phyloP scores from a whole-genome alignment of 2,329 filamentous ascomycete species.

The Fusarium pilosicola region DNA sequence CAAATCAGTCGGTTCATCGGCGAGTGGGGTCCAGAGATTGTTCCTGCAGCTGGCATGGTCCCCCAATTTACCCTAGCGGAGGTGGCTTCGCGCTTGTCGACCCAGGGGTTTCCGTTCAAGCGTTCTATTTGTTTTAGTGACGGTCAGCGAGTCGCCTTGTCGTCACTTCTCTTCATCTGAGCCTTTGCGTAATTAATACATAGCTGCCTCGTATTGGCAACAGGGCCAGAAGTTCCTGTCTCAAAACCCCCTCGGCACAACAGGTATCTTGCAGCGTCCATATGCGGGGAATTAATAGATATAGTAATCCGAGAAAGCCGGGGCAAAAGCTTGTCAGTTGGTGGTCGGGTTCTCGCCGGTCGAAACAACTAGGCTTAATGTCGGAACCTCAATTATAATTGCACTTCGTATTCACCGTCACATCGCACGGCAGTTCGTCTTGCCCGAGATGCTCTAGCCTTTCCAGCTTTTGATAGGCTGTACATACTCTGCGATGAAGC shows the following conservation, averaged over 20 bases:
- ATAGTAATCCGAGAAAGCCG: conserved; percentile 15
- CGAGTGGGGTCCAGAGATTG: conserved; percentile 45
- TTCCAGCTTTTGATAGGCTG: not conserved
- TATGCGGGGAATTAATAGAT: conserved; percentile 27
- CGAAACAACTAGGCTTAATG: conserved; percentile 27
- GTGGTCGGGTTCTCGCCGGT: conserved; percentile 18
- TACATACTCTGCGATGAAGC: not conserved
- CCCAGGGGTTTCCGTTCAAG: conserved; percentile 9
- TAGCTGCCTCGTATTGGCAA: not conserved
- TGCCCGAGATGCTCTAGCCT: conserved; percentile 8
- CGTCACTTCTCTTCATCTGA: conserved; percentile 11
- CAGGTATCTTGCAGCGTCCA: not conserved
- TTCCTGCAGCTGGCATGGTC: conserved; percentile 46
- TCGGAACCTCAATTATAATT: conserved; percentile 25
- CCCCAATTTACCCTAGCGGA: conserved; percentile 39
- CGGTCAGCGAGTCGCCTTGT: not conserved
- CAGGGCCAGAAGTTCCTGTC: not conserved
- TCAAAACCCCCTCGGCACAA: not conserved
- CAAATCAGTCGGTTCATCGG: conserved; percentile 40
- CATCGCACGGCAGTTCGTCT: conserved; percentile 6
- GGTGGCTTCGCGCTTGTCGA: conserved; percentile 31
- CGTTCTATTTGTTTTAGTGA: conserved; percentile 28
- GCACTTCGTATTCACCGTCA: conserved; percentile 32
- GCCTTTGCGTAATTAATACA: conserved; percentile 9
- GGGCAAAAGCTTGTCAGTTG: conserved; percentile 36